Conservation (phyloP, 1,284 basidiomycete genomes). For the Xanthoconium separans region DNA sequence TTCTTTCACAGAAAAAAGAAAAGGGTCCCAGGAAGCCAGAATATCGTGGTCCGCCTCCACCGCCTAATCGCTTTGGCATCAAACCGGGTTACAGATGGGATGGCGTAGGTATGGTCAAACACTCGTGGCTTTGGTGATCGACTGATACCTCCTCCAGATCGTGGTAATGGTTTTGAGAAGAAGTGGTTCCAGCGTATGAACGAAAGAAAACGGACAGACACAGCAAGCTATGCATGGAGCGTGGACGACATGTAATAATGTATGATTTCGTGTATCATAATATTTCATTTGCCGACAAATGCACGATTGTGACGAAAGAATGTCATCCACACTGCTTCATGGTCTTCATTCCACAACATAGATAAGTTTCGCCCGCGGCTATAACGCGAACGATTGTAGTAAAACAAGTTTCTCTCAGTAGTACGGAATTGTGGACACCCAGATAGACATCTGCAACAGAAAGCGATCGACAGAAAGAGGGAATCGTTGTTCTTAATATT, state of each 20-base stretch:
- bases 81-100: slow-evolving; percentile 97
- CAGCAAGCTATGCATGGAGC: slow-evolving; percentile 80
- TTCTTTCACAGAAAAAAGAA: slow-evolving; percentile 58
- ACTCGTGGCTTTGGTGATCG: slow-evolving; percentile 5
- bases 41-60: slow-evolving; percentile 84
- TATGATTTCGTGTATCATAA: slow-evolving; percentile 1
- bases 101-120: slow-evolving; percentile 73
- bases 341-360: slow-evolving; percentile 17
- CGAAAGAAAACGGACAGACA: slow-evolving; percentile 62
- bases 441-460: slow-evolving; percentile 7
- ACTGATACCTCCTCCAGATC: slow-evolving; percentile 50
- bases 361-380: slow-evolving; percentile 20
- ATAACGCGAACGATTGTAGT: slow-evolving; percentile 11
- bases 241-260: slow-evolving; percentile 83
- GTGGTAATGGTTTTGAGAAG: slow-evolving; percentile 94
- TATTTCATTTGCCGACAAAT: neutral
- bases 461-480: neutral
- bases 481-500: slow-evolving; percentile 26
- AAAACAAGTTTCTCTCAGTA: slow-evolving; percentile 11
- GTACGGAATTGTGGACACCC: slow-evolving; percentile 4
- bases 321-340: too few species aligned
- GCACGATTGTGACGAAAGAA: slow-evolving; percentile 5
- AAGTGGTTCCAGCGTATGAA: slow-evolving; percentile 85
- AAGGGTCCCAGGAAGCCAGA: slow-evolving; percentile 81
- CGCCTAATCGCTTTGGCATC: slow-evolving; percentile 95